Conservation (phyloP, 2,329 filamentous ascomycete genomes). For the Orbilia blumenaviensis region DNA sequence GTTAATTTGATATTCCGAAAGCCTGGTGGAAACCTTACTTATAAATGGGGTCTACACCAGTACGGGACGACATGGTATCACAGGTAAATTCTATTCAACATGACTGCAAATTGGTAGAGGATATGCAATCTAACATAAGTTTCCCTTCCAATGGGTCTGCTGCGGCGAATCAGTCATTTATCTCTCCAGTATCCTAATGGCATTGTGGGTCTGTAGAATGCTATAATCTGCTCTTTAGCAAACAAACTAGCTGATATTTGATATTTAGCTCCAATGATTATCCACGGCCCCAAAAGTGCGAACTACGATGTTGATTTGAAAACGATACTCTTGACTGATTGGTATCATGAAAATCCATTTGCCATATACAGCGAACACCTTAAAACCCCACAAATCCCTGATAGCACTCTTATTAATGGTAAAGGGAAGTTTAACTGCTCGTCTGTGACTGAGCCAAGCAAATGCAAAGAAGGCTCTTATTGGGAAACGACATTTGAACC, state of each 20-base stretch:
- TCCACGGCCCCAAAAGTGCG: conserved; percentile 69
- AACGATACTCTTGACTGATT: conserved; percentile 70
- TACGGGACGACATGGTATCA: conserved; percentile 39
- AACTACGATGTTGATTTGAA: conserved; percentile 73
- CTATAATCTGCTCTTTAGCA: background rate
- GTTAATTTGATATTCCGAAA: background rate
- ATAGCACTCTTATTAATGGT: conserved; percentile 32
- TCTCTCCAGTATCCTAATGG: conserved; percentile 68
- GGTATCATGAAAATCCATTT: conserved; percentile 67
- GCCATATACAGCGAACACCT: conserved; percentile 55
- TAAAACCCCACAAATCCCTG: conserved; percentile 57
- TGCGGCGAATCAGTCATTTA: conserved; percentile 62
- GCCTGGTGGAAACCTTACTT: background rate
- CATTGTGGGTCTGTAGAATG: conserved; percentile 63
- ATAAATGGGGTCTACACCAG: conserved; percentile 14
- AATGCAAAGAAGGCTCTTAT: background rate
- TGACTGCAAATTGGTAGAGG: background rate
- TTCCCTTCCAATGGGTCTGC: background rate
- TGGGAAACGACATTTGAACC: conserved; percentile 10
- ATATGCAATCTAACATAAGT: background rate
- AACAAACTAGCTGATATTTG: background rate
- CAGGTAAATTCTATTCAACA: background rate
- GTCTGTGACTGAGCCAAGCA: background rate
- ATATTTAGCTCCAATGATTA: conserved; percentile 64
- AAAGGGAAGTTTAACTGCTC: conserved; percentile 29